Conservation (phyloP, 2,329 filamentous ascomycete genomes). For the Colletotrichum lentis region DNA sequence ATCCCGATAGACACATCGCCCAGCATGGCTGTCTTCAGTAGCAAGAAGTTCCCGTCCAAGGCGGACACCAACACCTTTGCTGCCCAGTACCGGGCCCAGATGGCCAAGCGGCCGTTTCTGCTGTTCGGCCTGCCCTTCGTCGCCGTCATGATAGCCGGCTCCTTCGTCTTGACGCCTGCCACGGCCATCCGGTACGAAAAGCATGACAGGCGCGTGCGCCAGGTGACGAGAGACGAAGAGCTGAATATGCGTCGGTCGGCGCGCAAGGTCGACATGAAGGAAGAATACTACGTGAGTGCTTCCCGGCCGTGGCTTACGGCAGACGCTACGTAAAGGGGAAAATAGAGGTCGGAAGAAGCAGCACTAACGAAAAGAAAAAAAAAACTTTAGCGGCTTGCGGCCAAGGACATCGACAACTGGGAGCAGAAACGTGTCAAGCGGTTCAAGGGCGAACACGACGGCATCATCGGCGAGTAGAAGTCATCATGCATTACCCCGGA, state of each 20-base stretch:
- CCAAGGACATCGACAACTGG: constrained; percentile 94
- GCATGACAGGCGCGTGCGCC: constrained; percentile 87
- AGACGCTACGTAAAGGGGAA: background rate
- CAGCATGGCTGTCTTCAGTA: constrained; percentile 70
- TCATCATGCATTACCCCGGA: background rate
- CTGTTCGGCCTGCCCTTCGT: constrained; percentile 96
- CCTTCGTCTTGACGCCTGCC: constrained; percentile 92
- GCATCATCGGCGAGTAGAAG: constrained; percentile 64
- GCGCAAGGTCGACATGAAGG: constrained; percentile 79
- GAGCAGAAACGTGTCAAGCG: constrained; percentile 94
- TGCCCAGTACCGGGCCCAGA: constrained; percentile 76
- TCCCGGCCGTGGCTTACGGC: background rate
- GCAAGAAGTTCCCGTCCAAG: constrained; percentile 74
- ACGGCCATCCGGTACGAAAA: constrained; percentile 94
- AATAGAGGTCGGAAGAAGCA: constrained; percentile 41
- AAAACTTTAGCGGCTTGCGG: constrained; percentile 75
- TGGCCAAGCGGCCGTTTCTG: constrained; percentile 84
- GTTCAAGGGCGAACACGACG: constrained; percentile 88
- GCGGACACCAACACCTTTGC: constrained; percentile 74
- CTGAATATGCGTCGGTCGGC: constrained; percentile 77
- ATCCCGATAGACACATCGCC: constrained; percentile 27
- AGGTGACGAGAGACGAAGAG: constrained; percentile 85
- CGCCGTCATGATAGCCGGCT: constrained; percentile 85
- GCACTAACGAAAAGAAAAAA: constrained; percentile 72
- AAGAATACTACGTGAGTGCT: constrained; percentile 84